Conservation (phyloP, 1,139 yeast species). For the Wickerhamomyces sp. region DNA sequence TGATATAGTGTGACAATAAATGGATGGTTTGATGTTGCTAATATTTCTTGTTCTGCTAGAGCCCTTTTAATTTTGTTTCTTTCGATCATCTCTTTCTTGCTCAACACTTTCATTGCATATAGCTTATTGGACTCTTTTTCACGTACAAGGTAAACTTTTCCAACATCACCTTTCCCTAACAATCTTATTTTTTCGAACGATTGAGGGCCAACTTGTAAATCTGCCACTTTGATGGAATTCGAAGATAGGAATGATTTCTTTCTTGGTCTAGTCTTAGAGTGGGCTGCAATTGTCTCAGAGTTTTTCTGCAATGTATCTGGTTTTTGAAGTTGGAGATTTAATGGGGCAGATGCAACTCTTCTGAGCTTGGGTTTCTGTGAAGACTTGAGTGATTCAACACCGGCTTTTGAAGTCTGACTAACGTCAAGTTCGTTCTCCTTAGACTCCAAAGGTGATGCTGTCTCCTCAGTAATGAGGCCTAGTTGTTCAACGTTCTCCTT, state of each 20-base stretch:
- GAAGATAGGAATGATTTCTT: constrained; percentile 23
- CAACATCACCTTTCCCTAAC: constrained; percentile 96
- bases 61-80: constrained; percentile 93
- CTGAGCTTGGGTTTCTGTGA: constrained; percentile 51
- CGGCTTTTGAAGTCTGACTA: background rate
- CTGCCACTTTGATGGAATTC: constrained; percentile 21
- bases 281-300: background rate
- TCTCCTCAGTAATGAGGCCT: constrained; percentile 19
- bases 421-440: background rate
- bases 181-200: constrained; percentile 86
- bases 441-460: background rate
- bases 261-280: constrained; percentile 14
- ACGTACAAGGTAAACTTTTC: constrained; percentile 87
- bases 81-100: constrained; percentile 90
- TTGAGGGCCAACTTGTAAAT: constrained; percentile 59
- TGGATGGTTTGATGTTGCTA: constrained; percentile 95
- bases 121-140: constrained; percentile 72
- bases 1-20: constrained; percentile 95
- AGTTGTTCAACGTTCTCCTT: constrained; percentile 25
- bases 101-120: constrained; percentile 90
- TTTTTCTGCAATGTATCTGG: constrained; percentile 8
- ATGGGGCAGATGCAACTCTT: constrained; percentile 80
- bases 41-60: constrained; percentile 91
- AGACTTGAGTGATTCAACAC: constrained; percentile 1
- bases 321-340: constrained; percentile 33